phyloP scores from a whole-genome alignment of 345 rosid species.

The Brassica rapa region DNA sequence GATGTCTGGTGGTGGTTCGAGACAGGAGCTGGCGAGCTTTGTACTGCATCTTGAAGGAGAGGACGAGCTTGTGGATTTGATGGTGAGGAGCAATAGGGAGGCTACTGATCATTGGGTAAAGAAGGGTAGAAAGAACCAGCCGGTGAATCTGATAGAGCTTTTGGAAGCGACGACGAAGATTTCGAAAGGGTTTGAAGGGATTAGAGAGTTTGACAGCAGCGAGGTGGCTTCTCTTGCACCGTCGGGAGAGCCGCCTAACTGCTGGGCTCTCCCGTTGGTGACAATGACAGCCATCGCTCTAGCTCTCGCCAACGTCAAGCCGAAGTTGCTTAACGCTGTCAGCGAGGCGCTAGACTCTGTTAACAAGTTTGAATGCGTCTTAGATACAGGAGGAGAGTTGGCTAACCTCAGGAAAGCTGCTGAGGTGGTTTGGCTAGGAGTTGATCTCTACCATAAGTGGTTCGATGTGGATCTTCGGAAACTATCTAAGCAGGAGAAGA shows the following conservation, averaged over 20 bases:
- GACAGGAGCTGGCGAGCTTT: constrained; percentile 57
- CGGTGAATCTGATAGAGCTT: constrained; percentile 11
- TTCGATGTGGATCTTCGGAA: constrained; percentile 63
- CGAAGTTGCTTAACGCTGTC: constrained; percentile 50
- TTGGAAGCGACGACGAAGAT: background rate
- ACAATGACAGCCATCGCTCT: constrained; percentile 73
- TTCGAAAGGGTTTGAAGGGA: constrained; percentile 17
- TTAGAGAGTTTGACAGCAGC: constrained; percentile 46
- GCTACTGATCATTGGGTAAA: constrained; percentile 51
- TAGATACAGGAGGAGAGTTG: constrained; percentile 42
- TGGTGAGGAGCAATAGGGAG: constrained; percentile 56
- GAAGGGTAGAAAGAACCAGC: constrained; percentile 52
- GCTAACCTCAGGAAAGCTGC: constrained; percentile 60
- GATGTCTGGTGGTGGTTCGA: constrained; percentile 38
- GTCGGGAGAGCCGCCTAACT: constrained; percentile 61
- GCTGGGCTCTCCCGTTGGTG: constrained; percentile 84
- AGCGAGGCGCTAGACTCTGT: constrained; percentile 62
- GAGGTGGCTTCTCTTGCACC: constrained; percentile 53
- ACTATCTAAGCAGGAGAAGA: constrained; percentile 44
- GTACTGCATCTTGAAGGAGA: constrained; percentile 93
- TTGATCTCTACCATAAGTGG: constrained; percentile 74
- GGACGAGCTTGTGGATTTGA: constrained; percentile 54
- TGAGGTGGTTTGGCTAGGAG: constrained; percentile 57
- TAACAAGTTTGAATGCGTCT: constrained; percentile 49
- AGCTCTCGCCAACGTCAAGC: constrained; percentile 56